A percentile compares a stretch with the other conserved stretches of the same genome.
Conservation (phyloP, 306 rosid species). For the Hippophae tibetana region DNA sequence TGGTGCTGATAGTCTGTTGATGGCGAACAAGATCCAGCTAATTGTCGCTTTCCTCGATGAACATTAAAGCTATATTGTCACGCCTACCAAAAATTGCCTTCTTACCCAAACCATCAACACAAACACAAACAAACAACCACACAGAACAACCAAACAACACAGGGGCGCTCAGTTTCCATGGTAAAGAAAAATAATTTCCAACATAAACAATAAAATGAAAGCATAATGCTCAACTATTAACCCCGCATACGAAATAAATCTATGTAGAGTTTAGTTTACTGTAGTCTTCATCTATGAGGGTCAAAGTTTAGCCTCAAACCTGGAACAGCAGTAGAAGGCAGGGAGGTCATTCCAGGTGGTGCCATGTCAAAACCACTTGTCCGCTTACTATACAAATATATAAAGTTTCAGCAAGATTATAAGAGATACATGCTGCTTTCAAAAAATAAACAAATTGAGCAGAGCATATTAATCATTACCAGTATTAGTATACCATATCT, state of each 20-base stretch:
- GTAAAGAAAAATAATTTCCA: constrained; percentile 29
- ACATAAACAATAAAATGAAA: constrained; percentile 20
- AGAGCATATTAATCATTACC: not conserved
- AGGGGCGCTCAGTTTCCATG: constrained; percentile 57
- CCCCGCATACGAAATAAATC: constrained; percentile 8
- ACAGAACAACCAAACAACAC: constrained; percentile 88
- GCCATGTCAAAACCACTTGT: constrained; percentile 76
- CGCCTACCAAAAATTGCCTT: constrained; percentile 71
- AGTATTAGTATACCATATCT: no score
- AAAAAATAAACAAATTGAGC: constrained; percentile 2
- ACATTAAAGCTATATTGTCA: constrained; percentile 46
- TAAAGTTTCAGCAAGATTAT: constrained; percentile 15
- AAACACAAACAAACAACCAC: constrained; percentile 69
- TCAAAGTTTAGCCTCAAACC: constrained; percentile 33
- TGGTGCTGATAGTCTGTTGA: constrained; percentile 51
- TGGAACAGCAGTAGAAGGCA: constrained; percentile 29
- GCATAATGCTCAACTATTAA: constrained; percentile 13
- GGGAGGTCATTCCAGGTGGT: constrained; percentile 33
- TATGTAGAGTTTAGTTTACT: not conserved
- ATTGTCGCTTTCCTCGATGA: constrained; percentile 51
- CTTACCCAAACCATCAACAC: constrained; percentile 64
- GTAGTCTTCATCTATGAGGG: not conserved
- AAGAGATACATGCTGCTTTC: constrained; percentile 8
- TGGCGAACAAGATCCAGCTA: constrained; percentile 66
- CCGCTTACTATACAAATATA: constrained; percentile 41